Percentiles rank a stretch among this genome's conserved stretches.
These are phyloP conservation scores for Leptographium procerum DNA, from an alignment of 2,329 filamentous ascomycete species.

Conservation along the genomic window DNA sequence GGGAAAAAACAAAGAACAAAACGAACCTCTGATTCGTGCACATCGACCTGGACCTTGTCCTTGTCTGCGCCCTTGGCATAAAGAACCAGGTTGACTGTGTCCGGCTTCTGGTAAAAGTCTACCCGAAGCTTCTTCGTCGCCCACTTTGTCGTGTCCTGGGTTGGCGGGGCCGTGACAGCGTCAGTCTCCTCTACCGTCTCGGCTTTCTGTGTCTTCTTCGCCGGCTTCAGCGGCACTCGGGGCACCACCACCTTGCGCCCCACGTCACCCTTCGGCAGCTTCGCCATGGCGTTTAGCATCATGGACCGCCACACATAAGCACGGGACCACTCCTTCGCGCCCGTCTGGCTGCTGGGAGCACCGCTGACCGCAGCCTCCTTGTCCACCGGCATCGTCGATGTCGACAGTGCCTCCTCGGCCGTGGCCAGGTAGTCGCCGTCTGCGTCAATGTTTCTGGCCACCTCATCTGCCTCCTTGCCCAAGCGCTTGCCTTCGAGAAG, in stretches of 20 bases:
- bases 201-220: background rate
- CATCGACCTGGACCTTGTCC: slow-evolving; percentile 6
- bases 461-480: slow-evolving; percentile 24
- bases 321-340: slow-evolving; percentile 22
- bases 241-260: slow-evolving; percentile 33
- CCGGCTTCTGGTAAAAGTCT: slow-evolving; percentile 30
- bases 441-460: slow-evolving; percentile 27
- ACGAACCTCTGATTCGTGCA: slow-evolving; percentile 10
- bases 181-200: no score
- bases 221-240: slow-evolving; percentile 19
- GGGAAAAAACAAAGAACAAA: no score
- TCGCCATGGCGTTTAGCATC: slow-evolving; percentile 32
- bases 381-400: slow-evolving; percentile 6
- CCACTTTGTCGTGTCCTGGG: background rate
- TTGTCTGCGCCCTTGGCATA: slow-evolving; percentile 28
- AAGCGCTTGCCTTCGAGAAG: slow-evolving; percentile 26
- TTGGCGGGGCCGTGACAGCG: background rate
- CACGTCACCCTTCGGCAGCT: slow-evolving; percentile 30
- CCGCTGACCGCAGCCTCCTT: slow-evolving; percentile 7
- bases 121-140: slow-evolving; percentile 23
- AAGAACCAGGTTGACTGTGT: slow-evolving; percentile 23
- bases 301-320: slow-evolving; percentile 36
- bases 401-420: slow-evolving; percentile 18
- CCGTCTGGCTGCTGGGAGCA: background rate
- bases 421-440: slow-evolving; percentile 37